Base-by-base conservation (phyloP, 2,329 filamentous ascomycete genomes). In the Aureobasidium zeae region DNA sequence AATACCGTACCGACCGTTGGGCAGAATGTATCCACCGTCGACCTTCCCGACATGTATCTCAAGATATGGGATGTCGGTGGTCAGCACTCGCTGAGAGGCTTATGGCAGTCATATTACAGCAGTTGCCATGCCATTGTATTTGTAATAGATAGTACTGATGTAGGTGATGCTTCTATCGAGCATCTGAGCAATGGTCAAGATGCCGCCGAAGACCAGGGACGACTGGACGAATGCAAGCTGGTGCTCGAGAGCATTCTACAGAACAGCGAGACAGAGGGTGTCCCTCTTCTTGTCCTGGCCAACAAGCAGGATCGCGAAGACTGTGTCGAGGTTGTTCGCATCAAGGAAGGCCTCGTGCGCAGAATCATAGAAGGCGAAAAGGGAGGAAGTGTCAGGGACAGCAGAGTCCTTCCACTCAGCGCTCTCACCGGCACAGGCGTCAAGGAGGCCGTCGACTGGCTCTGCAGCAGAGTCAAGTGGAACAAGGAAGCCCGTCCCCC, bases 61-160 rank as follows among this genome's bases (percentile, higher is more conserved):
- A 94, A 95, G 71, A 83, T 98, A 56, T 96, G 91, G 91, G 91
- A 98, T 61, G 86, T 98, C 1, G 91, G 91, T 51, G 91, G 91
- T 5, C 91, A 98, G 65, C 79, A 91, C 58, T 83, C 77, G 20
- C 75, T 98, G 59, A 81, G 91, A 49, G 82, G 83, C 51, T 77
- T 96, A 22, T 98, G 91, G 91, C 86, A 94, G 63, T 86, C 81
- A 63, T 98, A 98, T 69, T 98, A 95, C 70, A 73, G 79, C 38
- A 85, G 79, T 62, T 94, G 87, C 57, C 91, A 98, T 63, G 91
- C 91, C 53, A 94, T 98, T 57, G 86, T 98, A 51, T 98, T 96
- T 65, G 87, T 98, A 48, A 86, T 98, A 57, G 91, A 98, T 67
- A 89, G 83, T 62, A 86, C 86, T 31, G 91, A 98, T 61, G 81